phyloP scores from a whole-genome alignment of 176 grass and related monocot species.

The Alopecurus myosuroides region DNA sequence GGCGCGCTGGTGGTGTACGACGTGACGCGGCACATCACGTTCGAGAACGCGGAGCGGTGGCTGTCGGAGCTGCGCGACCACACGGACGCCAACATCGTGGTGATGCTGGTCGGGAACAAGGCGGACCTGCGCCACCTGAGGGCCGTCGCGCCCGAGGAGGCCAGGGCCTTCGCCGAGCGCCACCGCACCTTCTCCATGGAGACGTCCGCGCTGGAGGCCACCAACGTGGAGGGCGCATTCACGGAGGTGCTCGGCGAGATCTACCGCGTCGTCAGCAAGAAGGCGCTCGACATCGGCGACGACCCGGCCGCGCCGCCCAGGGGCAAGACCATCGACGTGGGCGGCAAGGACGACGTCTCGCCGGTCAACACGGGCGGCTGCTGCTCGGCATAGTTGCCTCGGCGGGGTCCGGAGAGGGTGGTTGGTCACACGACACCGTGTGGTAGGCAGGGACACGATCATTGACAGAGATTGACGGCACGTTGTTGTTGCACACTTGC shows the following conservation, averaged over 20 bases:
- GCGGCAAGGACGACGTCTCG: slow-evolving; percentile 49
- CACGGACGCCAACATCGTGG: slow-evolving; percentile 67
- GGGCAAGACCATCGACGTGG: slow-evolving; percentile 52
- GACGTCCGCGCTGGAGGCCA: slow-evolving; percentile 62
- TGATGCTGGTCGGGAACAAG: slow-evolving; percentile 72
- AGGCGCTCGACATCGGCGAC: slow-evolving; percentile 53
- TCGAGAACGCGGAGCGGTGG: slow-evolving; percentile 70
- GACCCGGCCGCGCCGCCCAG: slow-evolving; percentile 53
- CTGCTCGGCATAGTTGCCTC: slow-evolving; percentile 37
- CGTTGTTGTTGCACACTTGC: neutral
- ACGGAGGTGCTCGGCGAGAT: slow-evolving; percentile 70
- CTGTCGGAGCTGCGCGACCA: slow-evolving; percentile 60
- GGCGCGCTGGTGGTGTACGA: slow-evolving; percentile 69
- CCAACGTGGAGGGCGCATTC: slow-evolving; percentile 64
- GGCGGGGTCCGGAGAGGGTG: neutral
- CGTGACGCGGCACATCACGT: slow-evolving; percentile 52
- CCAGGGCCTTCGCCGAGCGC: slow-evolving; percentile 44
- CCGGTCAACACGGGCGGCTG: slow-evolving; percentile 42
- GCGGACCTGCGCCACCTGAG: slow-evolving; percentile 69
- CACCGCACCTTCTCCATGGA: slow-evolving; percentile 60
- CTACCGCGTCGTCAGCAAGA: slow-evolving; percentile 50
- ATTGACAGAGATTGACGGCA: neutral
- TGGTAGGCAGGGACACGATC: neutral
- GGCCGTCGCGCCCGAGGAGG: slow-evolving; percentile 50
- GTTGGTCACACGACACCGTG: neutral